Evolutionary conservation across 345 rosid genomes (phyloP).

Genomic region (Salix udensis): DNA sequence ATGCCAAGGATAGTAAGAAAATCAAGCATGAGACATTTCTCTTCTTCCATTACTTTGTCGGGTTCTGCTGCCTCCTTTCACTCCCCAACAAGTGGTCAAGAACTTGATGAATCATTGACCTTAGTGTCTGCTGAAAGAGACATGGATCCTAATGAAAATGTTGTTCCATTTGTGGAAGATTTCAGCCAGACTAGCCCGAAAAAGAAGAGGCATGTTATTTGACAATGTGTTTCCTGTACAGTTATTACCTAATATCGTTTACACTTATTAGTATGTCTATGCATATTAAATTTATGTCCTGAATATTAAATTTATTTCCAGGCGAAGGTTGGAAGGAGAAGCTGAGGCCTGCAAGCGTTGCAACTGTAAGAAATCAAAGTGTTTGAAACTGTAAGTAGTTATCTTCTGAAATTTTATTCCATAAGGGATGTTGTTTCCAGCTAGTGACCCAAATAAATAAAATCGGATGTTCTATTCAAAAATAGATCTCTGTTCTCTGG

Average conservation of each 20-base stretch:
- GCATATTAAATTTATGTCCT: background rate
- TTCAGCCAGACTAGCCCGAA: constrained; percentile 64
- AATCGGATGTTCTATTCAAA: background rate
- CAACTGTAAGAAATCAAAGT: constrained; percentile 92
- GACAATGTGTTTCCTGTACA: background rate
- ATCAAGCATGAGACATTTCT: constrained; percentile 37
- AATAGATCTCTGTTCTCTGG: background rate
- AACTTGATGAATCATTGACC: constrained; percentile 39
- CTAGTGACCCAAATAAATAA: background rate
- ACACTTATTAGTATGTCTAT: background rate
- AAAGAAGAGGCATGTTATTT: constrained; percentile 61
- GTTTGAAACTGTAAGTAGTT: constrained; percentile 89
- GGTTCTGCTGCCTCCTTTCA: constrained; percentile 38
- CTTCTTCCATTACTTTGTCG: constrained; percentile 41
- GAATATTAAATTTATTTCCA: constrained; percentile 28
- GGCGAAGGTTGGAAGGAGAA: constrained; percentile 75
- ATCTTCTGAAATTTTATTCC: background rate
- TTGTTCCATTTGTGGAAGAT: constrained; percentile 41
- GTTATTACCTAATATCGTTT: background rate
- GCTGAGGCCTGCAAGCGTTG: constrained; percentile 79
- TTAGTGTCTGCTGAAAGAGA: constrained; percentile 39
- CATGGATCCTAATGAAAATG: constrained; percentile 35
- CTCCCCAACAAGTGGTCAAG: constrained; percentile 33
- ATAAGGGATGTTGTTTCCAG: background rate
- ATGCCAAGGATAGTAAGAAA: constrained; percentile 38